A percentile compares a stretch with the other conserved stretches of the same genome.
Conservation (phyloP, 306 rosid species). For the Hippophae rhamnoides region DNA sequence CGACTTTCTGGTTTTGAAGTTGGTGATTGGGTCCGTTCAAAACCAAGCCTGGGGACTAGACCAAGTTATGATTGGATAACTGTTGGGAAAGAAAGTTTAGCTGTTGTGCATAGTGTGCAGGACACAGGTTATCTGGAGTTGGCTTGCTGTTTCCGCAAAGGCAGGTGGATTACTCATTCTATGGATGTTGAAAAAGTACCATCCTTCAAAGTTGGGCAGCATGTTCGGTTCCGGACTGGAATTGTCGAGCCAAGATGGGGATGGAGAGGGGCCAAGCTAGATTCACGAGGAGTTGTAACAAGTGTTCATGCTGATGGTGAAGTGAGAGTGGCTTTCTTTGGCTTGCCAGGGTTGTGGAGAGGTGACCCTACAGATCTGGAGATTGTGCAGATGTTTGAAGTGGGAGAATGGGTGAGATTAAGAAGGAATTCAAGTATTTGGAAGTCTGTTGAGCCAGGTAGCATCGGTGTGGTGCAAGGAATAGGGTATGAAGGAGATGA, state of each 20-base stretch:
- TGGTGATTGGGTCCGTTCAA: conserved; percentile 99
- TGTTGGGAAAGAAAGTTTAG: conserved; percentile 82
- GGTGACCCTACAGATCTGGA: conserved; percentile 93
- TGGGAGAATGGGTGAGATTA: conserved; percentile 93
- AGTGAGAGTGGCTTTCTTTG: conserved; percentile 69
- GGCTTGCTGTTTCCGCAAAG: conserved; percentile 96
- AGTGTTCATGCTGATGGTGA: conserved; percentile 92
- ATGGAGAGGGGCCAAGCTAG: conserved; percentile 81
- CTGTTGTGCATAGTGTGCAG: conserved; percentile 91
- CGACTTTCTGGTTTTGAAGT: conserved; percentile 94
- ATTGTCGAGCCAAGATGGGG: conserved; percentile 91
- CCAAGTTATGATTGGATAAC: conserved; percentile 95
- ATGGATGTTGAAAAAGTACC: conserved; percentile 87
- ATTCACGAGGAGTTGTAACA: conserved; percentile 71
- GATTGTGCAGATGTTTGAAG: conserved; percentile 69
- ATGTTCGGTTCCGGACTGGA: conserved; percentile 77
- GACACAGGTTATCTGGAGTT: conserved; percentile 87
- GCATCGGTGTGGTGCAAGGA: conserved; percentile 92
- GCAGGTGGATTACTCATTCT: conserved; percentile 81
- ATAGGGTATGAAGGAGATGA: conserved; percentile 67
- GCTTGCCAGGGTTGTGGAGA: conserved; percentile 80
- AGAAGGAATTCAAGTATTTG: conserved; percentile 46
- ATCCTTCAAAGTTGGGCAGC: conserved; percentile 77
- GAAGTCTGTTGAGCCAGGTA: conserved; percentile 78
- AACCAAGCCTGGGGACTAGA: conserved; percentile 85